These are phyloP conservation scores for Stephanodiscus triporus DNA, from an alignment of 108 stramenopile species.

Conservation along the genomic window DNA sequence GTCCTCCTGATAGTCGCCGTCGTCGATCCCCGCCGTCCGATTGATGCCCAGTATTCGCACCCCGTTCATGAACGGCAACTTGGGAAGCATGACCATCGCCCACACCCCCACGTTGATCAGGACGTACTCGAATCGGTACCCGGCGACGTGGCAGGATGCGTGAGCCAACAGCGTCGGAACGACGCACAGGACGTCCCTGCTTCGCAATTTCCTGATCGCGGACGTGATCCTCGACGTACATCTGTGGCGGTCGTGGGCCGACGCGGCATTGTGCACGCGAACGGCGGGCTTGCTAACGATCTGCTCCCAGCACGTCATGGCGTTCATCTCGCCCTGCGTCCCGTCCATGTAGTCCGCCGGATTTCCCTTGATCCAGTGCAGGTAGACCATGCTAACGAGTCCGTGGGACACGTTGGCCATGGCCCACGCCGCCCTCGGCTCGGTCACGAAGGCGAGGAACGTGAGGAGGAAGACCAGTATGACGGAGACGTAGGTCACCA, in stretches of 20 bases:
- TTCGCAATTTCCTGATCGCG: constrained; percentile 23
- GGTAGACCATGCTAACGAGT: constrained; percentile 62
- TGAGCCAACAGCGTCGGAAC: constrained; percentile 85
- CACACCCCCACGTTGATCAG: constrained; percentile 85
- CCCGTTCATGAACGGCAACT: constrained; percentile 93
- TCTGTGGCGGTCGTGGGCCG: neutral
- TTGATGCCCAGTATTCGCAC: constrained; percentile 97
- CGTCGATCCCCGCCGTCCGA: constrained; percentile 94
- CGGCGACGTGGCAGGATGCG: constrained; percentile 76
- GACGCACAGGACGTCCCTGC: constrained; percentile 58
- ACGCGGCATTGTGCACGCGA: constrained; percentile 18
- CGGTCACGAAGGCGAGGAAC: constrained; percentile 56
- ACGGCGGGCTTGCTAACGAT: constrained; percentile 53
- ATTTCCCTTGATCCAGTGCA: constrained; percentile 92
- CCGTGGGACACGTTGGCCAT: constrained; percentile 71
- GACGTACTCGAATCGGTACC: constrained; percentile 58
- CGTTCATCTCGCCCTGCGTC: constrained; percentile 81
- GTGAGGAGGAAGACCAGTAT: constrained; percentile 61
- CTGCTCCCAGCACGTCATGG: constrained; percentile 90
- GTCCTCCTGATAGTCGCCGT: constrained; percentile 53
- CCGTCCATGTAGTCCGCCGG: constrained; percentile 71
- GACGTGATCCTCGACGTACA: constrained; percentile 8
- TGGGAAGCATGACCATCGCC: constrained; percentile 83
- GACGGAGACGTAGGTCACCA: constrained; percentile 63
- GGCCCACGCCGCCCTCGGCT: constrained; percentile 65